These are phyloP conservation scores for Tetracladium marchalianum DNA, from an alignment of 495 filamentous ascomycete species.

Conservation along the genomic window DNA sequence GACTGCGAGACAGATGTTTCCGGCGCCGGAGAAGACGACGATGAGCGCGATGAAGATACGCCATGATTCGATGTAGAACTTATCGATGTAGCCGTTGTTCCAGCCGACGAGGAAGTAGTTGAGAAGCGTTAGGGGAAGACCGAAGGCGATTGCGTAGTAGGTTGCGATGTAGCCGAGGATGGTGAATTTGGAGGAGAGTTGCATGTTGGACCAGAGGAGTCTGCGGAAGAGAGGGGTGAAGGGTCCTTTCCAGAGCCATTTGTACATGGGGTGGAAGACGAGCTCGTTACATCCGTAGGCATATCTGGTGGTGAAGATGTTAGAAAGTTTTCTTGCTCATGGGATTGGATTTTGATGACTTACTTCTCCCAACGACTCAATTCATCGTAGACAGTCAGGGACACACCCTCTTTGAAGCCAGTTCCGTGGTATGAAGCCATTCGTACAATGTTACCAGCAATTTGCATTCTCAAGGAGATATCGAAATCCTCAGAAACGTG, in stretches of 20 bases:
- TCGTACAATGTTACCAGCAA: slow-evolving; percentile 48
- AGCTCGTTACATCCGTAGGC: slow-evolving; percentile 51
- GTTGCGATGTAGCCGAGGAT: slow-evolving; percentile 53
- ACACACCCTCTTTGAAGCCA: slow-evolving; percentile 67
- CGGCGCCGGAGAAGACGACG: slow-evolving; percentile 30
- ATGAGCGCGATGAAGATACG: slow-evolving; percentile 36
- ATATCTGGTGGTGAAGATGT: slow-evolving; percentile 20
- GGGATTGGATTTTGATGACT: slow-evolving; percentile 61
- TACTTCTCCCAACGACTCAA: slow-evolving; percentile 69
- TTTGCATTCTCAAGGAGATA: slow-evolving; percentile 59
- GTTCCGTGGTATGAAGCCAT: slow-evolving; percentile 51
- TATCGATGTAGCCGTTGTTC: slow-evolving; percentile 37
- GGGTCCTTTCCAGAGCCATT: slow-evolving; percentile 33
- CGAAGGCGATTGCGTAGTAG: slow-evolving; percentile 58
- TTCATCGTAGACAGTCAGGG: slow-evolving; percentile 66
- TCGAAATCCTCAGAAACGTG: slow-evolving; percentile 71
- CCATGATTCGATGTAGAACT: slow-evolving; percentile 44
- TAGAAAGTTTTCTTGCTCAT: slow-evolving; percentile 24
- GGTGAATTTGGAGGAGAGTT: slow-evolving; percentile 44
- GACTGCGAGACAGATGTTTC: neutral
- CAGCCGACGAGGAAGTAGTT: slow-evolving; percentile 50
- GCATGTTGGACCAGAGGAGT: slow-evolving; percentile 41
- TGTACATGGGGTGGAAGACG: slow-evolving; percentile 42
- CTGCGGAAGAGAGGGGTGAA: slow-evolving; percentile 44
- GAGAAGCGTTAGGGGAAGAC: slow-evolving; percentile 49